Evolutionary conservation across 208 protist genomes (phyloP), one percentile per base, ranked within the genome.

Genomic region (Crithidia expoeki): DNA sequence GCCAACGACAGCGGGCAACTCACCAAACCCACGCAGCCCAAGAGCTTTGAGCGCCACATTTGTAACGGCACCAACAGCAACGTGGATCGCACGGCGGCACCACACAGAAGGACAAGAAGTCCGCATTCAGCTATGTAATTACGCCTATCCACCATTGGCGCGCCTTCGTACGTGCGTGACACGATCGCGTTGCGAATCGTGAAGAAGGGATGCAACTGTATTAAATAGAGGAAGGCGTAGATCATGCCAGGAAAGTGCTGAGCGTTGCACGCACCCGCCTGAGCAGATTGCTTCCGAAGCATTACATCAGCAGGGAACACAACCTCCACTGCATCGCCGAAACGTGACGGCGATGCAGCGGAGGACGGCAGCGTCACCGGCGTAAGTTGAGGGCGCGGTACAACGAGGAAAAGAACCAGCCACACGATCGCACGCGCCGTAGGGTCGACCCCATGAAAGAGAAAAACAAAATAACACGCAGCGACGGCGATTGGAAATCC

Each of bases 121-220:
- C 59, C 57, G 0, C 4, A 42, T 47, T 74, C 59, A 14, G 52
- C 50, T 14, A 46, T 38, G 50, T 50, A 74, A 42, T 52, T 59
- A 19, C 59, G 60, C 59, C 23, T 17, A 33, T 76, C 70, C 70
- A 69, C 44, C 12, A 58, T 76, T n/a, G 27, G 2, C 5, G 38
- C 53, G 27, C 38, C 28, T 33, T 76, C 70, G 30, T 55, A 42
- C 19, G 74, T 84, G 49, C 40, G 33, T 11, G 84, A 81, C 28
- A 79, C 23, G 42, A 70, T 49, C 0, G 14, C 33, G 61, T 86
- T 86, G 63, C 74, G 65, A 10, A 79, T 55, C 0, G 68, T 72
- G 72, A 89, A 84, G 63, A 84, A 83, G 4, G 80, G 80, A 32
- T 77, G 61, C 51, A 86, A 30, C 12, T 82, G 70, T 1, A 89